A percentile compares a stretch with the other conserved stretches of the same genome.
Conservation (phyloP, 768 basidiomycete genomes). For the Mycena polygramma region DNA sequence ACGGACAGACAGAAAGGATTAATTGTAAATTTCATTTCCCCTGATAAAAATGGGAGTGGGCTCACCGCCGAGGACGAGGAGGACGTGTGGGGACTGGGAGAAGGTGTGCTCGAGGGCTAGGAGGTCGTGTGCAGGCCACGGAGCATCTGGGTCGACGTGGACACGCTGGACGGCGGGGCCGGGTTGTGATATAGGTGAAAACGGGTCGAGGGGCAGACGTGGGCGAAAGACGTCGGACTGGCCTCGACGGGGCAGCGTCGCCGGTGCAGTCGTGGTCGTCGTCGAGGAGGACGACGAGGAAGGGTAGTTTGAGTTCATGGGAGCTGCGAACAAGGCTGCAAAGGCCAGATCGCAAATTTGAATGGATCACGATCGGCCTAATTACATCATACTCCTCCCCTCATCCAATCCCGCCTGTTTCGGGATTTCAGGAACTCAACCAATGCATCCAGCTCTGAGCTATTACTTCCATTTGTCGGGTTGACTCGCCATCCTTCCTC, state of each 20-base stretch:
- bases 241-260: constrained; percentile 17
- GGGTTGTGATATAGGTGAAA: constrained; percentile 32
- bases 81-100: constrained; percentile 41
- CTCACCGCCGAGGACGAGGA: constrained; percentile 57
- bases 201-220: constrained; percentile 53
- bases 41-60: not conserved
- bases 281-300: not conserved
- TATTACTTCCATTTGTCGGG: too few species aligned
- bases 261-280: not conserved
- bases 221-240: constrained; percentile 52
- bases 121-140: constrained; percentile 44
- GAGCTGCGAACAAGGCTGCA: too few species aligned
- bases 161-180: not conserved
- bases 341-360: too few species aligned
- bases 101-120: not conserved
- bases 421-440: too few species aligned
- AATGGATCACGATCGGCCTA: too few species aligned
- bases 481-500: too few species aligned
- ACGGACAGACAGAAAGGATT: too few species aligned
- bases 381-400: too few species aligned
- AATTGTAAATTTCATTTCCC: not conserved
- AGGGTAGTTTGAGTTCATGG: too few species aligned
- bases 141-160: constrained; percentile 37
- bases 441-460: too few species aligned
- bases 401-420: too few species aligned